Evolutionary conservation across 495 filamentous ascomycete species (phyloP), one percentile per base, ranked within the genome.

Genomic region (Aspergillus cristatus): DNA sequence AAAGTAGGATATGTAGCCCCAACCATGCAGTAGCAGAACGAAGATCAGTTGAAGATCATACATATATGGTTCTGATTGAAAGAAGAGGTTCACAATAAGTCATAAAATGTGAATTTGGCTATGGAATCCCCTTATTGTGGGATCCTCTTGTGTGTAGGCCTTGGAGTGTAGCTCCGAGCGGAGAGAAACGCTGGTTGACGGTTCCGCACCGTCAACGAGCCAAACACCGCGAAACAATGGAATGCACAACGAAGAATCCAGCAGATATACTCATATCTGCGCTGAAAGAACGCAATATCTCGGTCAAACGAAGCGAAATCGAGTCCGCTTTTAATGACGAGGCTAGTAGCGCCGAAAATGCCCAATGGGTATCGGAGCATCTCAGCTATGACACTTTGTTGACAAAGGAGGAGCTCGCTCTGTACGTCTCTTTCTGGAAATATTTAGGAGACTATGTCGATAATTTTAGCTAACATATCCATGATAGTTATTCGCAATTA

Each of bases 361-460:
- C 41, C 32, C 44, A 63, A 41, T 67, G 65, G 63, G 50, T 56
- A 14, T 41, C 47, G 13, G 57, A 49, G 22, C 52, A 65, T 37
- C 38, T 68, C 16, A 46, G 30, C 26, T 41, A 47, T 1, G 53
- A 59, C 28, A 63, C 60, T 4, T 46, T 70, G 16, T 50, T 70
- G 28, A 66, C 63, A 7, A 50, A 54, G 28, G 65, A 70, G 34
- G 65, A 69, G 44, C 45, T 64, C 11, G 38, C 36, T 29, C 34
- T 67, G 65, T 66, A 53, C 25, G 53, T 34, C 12, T 26, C 17
- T 28, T 31, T 25, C 14, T 4, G 28, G n/a, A 15, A 14, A 17
- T 32, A 24, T 4, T 24, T 8, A 24, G 8, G 20, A n/a, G n/a
- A n/a, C n/a, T 24, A 24, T 8, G 20, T 24, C 4, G 8, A 24